A percentile compares a stretch with the other conserved stretches of the same genome.
phyloP scores from a whole-genome alignment of 2,329 filamentous ascomycete species.

The Alternaria panax region DNA sequence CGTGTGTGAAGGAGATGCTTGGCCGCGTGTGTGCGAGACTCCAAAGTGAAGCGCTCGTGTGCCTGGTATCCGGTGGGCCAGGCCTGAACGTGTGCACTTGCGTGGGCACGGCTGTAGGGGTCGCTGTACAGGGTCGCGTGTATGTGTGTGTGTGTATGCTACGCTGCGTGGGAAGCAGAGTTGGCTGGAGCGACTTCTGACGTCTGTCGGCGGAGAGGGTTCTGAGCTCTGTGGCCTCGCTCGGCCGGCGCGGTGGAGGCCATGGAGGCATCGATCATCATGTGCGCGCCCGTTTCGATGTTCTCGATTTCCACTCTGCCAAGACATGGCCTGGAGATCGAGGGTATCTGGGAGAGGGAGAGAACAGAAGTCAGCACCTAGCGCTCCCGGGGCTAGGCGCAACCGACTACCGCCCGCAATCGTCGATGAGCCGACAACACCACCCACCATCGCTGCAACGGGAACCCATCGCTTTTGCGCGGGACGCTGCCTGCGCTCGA shows the following conservation, averaged over 20 bases:
- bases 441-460: conserved; percentile 10
- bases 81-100: no score
- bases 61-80: no score
- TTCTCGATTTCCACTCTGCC: conserved; percentile 26
- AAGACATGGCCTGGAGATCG: conserved; percentile 26
- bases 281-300: conserved; percentile 18
- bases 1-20: no score
- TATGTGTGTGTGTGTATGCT: no score
- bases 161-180: background rate
- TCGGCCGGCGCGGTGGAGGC: conserved; percentile 4
- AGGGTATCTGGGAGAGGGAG: conserved; percentile 9
- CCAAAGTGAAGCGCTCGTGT: no score
- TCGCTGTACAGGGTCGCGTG: no score
- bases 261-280: conserved; percentile 27
- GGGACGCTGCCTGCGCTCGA: conserved; percentile 1
- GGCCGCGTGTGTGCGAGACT: background rate
- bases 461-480: conserved; percentile 9
- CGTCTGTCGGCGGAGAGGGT: no score
- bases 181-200: background rate
- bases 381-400: conserved; percentile 2
- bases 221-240: no score
- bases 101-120: no score
- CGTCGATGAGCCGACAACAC: conserved; percentile 27
- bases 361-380: conserved; percentile 1
- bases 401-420: conserved; percentile 10